Evolutionary conservation across 352 stramenopile genomes (phyloP), one percentile per base, ranked within the genome.

Genomic region (Globisporangium polare): DNA sequence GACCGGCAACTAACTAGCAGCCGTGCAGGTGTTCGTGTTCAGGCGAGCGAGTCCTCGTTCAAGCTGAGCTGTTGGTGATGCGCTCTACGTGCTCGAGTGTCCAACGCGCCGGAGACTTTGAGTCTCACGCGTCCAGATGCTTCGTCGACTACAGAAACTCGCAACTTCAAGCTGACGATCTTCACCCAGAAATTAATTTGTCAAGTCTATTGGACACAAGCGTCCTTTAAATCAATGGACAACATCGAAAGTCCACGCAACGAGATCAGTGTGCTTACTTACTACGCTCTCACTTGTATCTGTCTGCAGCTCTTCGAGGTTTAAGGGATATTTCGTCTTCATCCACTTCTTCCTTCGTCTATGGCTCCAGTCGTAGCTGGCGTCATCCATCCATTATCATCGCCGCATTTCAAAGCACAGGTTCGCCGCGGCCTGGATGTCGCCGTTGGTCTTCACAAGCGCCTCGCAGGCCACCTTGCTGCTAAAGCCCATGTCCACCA

Each of bases 401-500:
- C 53, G 56, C 42, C 47, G 57, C 57, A 61, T 67, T 61, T 90
- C 80, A 33, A 90, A 88, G 67, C 80, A 90, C 58, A 81, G 70
- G 69, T 87, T 88, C 15, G 74, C 79, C 33, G 83, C 83, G 5
- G 74, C 77, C 58, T 89, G 78, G 7, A 90, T 75, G 57, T 90
- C 76, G 7, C 83, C 83, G 2, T 72, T 69, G 0, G 66, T 77
- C 60, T 86, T 75, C 8, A 71, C 42, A 55, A 94, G 71, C 31
- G 79, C 79, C 18, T 79, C 69, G 6, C 69, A 59, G 1, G 80
- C 83, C 45, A 85, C 65, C 9, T 88, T 74, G 9, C 59, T 63
- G 1, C 69, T 72, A 49, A 92, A 90, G 39, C 85, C 85, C 85
- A 94, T 92, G 51, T 91, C 80, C 31, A 89, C 42, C n/a, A 94